Evolutionary conservation across 176 grass and related monocot species (phyloP), one percentile per base, ranked within the genome.

Genomic region (Juncus inflexus): DNA sequence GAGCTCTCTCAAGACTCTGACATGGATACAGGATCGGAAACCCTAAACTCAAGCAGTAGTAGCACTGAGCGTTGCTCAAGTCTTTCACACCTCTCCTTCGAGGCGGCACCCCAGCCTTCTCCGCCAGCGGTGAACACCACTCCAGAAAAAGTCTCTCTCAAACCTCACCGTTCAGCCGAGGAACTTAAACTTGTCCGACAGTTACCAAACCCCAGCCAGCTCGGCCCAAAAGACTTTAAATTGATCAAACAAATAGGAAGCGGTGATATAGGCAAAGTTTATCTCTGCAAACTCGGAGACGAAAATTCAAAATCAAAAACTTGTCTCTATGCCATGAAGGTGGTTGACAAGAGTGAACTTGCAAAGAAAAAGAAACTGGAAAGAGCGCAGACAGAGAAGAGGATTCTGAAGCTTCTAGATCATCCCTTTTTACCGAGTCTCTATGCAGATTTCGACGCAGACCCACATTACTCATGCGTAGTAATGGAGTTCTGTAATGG

Each of bases 401-500:
- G 85, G 61, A 87, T 99, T 41, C 80, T 99, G 28, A 78, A 83
- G 4, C 58, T 86, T 14, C 83, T 99, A 3, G 88, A 99, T 79
- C 87, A 99, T 79, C 94, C 94, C 6, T 99, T 99, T 64, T 55
- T 92, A 2, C 94, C 94, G 10, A 86, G 87, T 37, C 82, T 99
- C 66, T 99, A 89, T 66, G 88, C 94, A 0, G 88, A 99, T 60
- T 99, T 99, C 80, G 94, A 92, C 43, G 88, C 94, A 3, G 66
- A 82, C 0, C 63, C 77, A 0, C 88, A 99, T 69, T 86, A 54
- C 65, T 99, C 94, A 0, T 99, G 94, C 70, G 66, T 92, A n/a
- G 94, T 99, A 62, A 99, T 99, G 87, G 92, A 97, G 74, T 97
- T 85, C 64, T 91, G 92, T 76, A 81, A 66, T 16, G 92, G 92